Base-by-base conservation (phyloP, 2,329 filamentous ascomycete genomes). In the Exophiala calicioides region DNA sequence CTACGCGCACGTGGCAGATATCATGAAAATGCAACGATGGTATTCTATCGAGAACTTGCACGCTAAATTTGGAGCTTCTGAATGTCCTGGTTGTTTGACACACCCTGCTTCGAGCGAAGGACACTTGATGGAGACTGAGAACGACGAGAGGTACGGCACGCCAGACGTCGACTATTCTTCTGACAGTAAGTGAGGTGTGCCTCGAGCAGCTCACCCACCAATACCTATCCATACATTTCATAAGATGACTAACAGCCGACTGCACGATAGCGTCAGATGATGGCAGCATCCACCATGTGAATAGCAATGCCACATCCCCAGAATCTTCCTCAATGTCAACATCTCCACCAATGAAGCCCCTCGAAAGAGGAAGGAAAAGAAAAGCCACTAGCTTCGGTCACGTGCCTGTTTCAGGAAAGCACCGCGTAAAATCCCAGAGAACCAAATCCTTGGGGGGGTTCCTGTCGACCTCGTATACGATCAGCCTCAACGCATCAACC, bases 21-120 rank as follows among this genome's bases (percentile, higher is more conserved):
- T 47, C 24, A 47, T 47, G 44, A 47, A 35, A 18, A 40, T 27
- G 31, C 44, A 47, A 27, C 44, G 44, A 3, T 42, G 44, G 44
- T 47, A 47, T 34, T 33, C 30, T 5, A 47, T 47, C 16, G 44
- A 47, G 15, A 26, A 29, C 4, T 38, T 47, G 9, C 44, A 47
- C 20, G 19, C 33, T 30, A 41, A 42, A 3, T 10, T 10, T 10
- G 37, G 29, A 15, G 37, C 44, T 29, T 23, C 31, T 15, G 26
- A 42, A 18, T 47, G 44, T 21, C 30, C 44, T n/a, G 44, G 44
- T 16, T 47, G 44, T 34, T 31, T 47, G 18, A 16, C 31, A n/a
- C 44, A 47, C 20, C 29, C 37, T 21, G 31, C 31, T n/a, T n/a
- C 18, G 38, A 30, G 29, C 13, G 27, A 19, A 24, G 9, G 24